Percentiles rank a stretch among this genome's conserved stretches.
Conservation (phyloP, 441 rosid genomes). For the Jatropha multifida region DNA sequence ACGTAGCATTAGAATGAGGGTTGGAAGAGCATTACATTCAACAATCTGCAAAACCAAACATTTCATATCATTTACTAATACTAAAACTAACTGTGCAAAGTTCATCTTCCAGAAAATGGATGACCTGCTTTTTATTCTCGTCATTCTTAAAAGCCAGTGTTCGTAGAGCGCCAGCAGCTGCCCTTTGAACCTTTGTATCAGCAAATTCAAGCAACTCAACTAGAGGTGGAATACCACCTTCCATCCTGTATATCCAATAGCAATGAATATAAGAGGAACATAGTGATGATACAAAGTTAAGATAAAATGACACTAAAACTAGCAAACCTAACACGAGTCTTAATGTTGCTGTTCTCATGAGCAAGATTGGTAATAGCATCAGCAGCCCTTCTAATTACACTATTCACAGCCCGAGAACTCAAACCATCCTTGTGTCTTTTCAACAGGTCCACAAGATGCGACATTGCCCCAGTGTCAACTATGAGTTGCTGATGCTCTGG, state of each 20-base stretch:
- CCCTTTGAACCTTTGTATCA: constrained; percentile 92
- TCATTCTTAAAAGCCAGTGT: constrained; percentile 96
- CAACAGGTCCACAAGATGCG: constrained; percentile 78
- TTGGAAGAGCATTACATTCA: constrained; percentile 91
- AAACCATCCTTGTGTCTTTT: constrained; percentile 65
- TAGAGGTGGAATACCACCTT: constrained; percentile 97
- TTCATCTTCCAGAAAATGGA: constrained; percentile 23
- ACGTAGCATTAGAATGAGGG: constrained; percentile 89
- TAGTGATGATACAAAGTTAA: constrained; percentile 18
- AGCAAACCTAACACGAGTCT: constrained; percentile 91
- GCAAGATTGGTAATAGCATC: constrained; percentile 98
- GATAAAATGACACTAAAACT: constrained; percentile 15
- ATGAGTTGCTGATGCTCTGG: constrained; percentile 97
- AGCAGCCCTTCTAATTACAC: constrained; percentile 94
- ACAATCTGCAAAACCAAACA: constrained; percentile 67
- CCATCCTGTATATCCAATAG: constrained; percentile 54
- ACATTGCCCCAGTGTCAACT: constrained; percentile 87
- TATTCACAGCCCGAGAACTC: constrained; percentile 73
- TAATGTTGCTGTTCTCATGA: constrained; percentile 95
- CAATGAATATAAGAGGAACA: constrained; percentile 18
- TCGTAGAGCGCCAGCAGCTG: constrained; percentile 97
- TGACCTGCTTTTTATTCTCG: constrained; percentile 82
- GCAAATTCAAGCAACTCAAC: constrained; percentile 87
- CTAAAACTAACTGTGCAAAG: constrained; percentile 22
- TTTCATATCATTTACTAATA: constrained; percentile 14